These are phyloP conservation scores for Hypoxylon trugodes DNA, from an alignment of 495 filamentous ascomycete genomes.

Conservation along the genomic window DNA sequence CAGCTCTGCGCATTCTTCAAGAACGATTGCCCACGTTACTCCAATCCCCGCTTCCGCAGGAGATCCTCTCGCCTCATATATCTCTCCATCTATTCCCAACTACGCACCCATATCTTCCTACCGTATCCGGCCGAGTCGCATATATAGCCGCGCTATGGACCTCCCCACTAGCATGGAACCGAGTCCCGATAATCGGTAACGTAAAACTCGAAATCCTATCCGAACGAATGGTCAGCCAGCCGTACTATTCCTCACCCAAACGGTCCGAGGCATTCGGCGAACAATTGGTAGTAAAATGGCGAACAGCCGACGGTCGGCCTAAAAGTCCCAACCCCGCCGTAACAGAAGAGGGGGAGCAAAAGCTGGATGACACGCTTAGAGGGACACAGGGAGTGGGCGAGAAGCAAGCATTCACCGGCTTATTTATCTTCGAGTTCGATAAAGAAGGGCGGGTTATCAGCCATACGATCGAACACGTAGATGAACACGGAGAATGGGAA, in stretches of 20 bases:
- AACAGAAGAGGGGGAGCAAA: conserved; percentile 41
- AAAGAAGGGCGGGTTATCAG: conserved; percentile 80
- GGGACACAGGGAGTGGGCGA: conserved; percentile 41
- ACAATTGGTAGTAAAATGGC: conserved; percentile 88
- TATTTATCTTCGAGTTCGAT: conserved; percentile 97
- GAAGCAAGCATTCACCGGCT: conserved; percentile 73
- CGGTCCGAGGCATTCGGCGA: conserved; percentile 65
- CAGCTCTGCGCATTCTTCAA: conserved; percentile 87
- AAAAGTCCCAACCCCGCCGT: conserved; percentile 35
- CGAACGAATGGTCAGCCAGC: conserved; percentile 79
- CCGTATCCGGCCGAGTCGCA: conserved; percentile 85
- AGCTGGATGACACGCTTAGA: conserved; percentile 33
- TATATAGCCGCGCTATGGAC: conserved; percentile 97
- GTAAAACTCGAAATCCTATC: conserved; percentile 85
- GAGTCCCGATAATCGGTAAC: conserved; percentile 86
- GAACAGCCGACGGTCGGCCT: conserved; percentile 57
- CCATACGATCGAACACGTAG: conserved; percentile 93
- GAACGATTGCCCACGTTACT: conserved; percentile 86
- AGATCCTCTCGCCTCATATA: conserved; percentile 88
- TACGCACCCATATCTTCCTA: conserved; percentile 93
- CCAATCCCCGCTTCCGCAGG: conserved; percentile 80
- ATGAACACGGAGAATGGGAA: conserved; percentile 76
- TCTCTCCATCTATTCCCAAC: conserved; percentile 96
- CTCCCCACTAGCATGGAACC: conserved; percentile 92
- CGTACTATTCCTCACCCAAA: conserved; percentile 40